These are phyloP conservation scores for Cucurbita moschata DNA, from an alignment of 306 rosid species.

Conservation along the genomic window DNA sequence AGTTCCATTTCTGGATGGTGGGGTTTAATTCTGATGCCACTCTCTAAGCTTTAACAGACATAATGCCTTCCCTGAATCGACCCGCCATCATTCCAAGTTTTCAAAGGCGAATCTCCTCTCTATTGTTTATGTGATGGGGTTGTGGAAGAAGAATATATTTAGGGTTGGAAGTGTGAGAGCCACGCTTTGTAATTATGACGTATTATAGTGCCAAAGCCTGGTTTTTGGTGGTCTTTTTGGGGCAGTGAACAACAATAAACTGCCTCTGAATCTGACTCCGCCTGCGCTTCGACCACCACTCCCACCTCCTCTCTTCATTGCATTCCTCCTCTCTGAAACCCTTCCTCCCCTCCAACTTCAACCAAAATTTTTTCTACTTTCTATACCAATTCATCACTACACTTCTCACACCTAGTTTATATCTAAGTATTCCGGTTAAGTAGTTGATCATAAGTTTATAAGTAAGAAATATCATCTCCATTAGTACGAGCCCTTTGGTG, in stretches of 20 bases:
- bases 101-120: background rate
- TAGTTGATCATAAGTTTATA: too few species aligned
- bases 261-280: background rate
- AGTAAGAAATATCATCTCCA: too few species aligned
- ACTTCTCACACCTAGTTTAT: too few species aligned
- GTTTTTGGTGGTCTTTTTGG: constrained; percentile 16
- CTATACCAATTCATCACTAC: too few species aligned
- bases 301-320: background rate
- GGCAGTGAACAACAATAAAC: background rate
- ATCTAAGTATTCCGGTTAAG: too few species aligned
- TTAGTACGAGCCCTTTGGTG: too few species aligned
- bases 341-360: too few species aligned
- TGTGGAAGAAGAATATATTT: background rate
- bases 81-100: constrained; percentile 40
- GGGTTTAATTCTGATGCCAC: too few species aligned
- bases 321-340: too few species aligned
- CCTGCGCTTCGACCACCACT: background rate
- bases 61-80: constrained; percentile 24
- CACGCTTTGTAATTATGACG: constrained; percentile 5
- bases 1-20: too few species aligned
- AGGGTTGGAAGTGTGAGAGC: constrained; percentile 11
- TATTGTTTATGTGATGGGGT: background rate
- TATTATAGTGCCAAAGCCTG: background rate
- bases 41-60: background rate
- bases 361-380: too few species aligned